Conservation (phyloP, 768 basidiomycete species). For the Erythrobasidium yunnanense region DNA sequence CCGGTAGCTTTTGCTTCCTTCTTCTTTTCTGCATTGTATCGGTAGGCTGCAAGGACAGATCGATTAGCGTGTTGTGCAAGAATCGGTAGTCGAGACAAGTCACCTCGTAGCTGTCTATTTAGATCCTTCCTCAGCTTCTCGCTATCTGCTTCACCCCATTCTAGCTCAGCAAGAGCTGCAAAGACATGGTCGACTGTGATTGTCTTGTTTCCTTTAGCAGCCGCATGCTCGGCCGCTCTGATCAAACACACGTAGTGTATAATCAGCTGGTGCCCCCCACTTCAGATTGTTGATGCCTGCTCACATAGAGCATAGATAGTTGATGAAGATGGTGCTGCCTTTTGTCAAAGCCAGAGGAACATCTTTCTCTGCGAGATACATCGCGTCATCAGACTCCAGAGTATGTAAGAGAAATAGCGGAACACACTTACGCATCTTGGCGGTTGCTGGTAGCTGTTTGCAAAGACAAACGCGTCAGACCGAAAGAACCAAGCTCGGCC, state of each 20-base stretch:
- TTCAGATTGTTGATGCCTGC: neutral
- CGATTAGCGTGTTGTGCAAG: neutral
- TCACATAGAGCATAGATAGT: conserved; percentile 64
- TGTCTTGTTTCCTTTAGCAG: conserved; percentile 32
- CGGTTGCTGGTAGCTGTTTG: conserved; percentile 6
- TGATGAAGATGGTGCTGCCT: conserved; percentile 88
- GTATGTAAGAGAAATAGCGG: neutral
- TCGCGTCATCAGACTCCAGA: neutral
- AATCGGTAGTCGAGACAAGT: conserved; percentile 7
- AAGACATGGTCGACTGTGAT: conserved; percentile 36
- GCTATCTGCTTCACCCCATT: conserved; percentile 32
- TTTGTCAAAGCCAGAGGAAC: conserved; percentile 72
- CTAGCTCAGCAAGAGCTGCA: conserved; percentile 34
- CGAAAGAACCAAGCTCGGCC: neutral
- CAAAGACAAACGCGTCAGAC: neutral
- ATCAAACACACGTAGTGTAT: neutral
- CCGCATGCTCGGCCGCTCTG: conserved; percentile 35
- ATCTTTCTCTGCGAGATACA: conserved; percentile 51
- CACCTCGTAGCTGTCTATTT: conserved; percentile 30
- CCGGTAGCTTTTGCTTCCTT: neutral
- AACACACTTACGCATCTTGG: conserved; percentile 5
- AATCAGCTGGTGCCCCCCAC: neutral
- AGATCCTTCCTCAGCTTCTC: conserved; percentile 29
- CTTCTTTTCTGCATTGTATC: neutral
- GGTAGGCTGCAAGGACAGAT: neutral